These are phyloP conservation scores for Gymnopus androsaceus DNA, from an alignment of 1,284 basidiomycete genomes.

Conservation along the genomic window DNA sequence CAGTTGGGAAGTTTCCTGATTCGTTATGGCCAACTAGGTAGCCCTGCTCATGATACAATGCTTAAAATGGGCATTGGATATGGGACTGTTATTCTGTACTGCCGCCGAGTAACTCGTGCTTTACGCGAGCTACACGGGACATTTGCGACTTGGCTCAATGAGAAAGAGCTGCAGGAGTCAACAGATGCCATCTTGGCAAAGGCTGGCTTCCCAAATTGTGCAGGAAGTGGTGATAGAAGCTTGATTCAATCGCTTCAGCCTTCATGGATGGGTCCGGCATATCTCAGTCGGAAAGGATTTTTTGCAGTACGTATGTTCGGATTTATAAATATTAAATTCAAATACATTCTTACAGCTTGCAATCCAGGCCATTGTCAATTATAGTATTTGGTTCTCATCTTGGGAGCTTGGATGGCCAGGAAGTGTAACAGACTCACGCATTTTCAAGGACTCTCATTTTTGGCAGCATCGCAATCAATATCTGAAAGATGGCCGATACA, in stretches of 20 bases:
- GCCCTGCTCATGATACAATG: slow-evolving; percentile 1
- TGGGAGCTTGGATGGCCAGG: slow-evolving; percentile 21
- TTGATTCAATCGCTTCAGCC: slow-evolving; percentile 4
- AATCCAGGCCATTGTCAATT: slow-evolving; percentile 18
- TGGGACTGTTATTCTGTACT: slow-evolving; percentile 17
- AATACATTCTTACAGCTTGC: not conserved
- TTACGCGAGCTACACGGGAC: not conserved
- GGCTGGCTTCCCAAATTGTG: slow-evolving; percentile 7
- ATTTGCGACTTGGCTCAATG: not conserved
- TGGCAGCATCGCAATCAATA: slow-evolving; percentile 2
- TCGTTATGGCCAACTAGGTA: slow-evolving; percentile 13
- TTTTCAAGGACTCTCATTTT: slow-evolving; percentile 19
- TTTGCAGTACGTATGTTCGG: slow-evolving; percentile 4
- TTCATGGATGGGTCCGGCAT: not conserved
- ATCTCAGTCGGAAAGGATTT: slow-evolving; percentile 4
- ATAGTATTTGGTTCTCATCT: slow-evolving; percentile 14
- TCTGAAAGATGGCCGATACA: not conserved
- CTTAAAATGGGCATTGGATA: slow-evolving; percentile 15
- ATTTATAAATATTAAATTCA: not conserved
- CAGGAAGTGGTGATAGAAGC: slow-evolving; percentile 9
- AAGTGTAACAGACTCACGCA: slow-evolving; percentile 14
- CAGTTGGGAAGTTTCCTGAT: slow-evolving; percentile 21
- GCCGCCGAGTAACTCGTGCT: slow-evolving; percentile 6
- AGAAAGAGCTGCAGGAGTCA: not conserved
- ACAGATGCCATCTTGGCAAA: not conserved